Evolutionary conservation across 2,329 filamentous ascomycete species (phyloP).

Genomic region (Sordariomycetes sp.): DNA sequence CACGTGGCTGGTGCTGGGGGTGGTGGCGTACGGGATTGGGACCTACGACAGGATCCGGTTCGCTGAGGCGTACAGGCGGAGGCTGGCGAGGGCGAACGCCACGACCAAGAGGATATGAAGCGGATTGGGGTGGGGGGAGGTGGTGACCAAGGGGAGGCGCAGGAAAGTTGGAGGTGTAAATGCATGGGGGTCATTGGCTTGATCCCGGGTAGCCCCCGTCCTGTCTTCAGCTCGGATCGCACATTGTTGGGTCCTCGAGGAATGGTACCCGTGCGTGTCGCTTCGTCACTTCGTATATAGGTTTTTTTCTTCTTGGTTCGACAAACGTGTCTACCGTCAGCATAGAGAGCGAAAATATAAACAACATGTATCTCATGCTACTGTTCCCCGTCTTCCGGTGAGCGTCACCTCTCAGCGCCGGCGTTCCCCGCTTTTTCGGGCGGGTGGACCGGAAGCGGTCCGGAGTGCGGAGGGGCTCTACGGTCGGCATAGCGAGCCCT

Average conservation of each 20-base stretch:
- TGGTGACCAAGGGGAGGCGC: neutral
- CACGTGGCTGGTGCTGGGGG: slow-evolving; percentile 48
- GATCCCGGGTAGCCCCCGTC: neutral
- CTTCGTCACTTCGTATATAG: slow-evolving; percentile 3
- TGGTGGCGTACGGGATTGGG: slow-evolving; percentile 49
- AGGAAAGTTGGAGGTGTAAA: neutral
- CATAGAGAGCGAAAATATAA: slow-evolving; percentile 3
- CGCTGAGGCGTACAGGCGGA: slow-evolving; percentile 48
- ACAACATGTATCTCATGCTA: neutral
- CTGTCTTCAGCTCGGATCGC: neutral
- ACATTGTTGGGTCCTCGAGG: neutral
- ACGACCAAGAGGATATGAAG: neutral
- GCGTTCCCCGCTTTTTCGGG: too few relatives aligned
- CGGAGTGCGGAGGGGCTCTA: too few relatives aligned
- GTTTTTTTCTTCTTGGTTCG: neutral
- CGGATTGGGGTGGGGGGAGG: neutral
- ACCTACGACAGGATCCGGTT: slow-evolving; percentile 58
- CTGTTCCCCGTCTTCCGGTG: too few relatives aligned
- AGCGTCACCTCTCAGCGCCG: too few relatives aligned
- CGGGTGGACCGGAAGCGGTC: too few relatives aligned
- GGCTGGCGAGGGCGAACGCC: neutral
- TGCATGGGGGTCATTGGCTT: neutral
- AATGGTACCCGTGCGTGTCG: neutral
- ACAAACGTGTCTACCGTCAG: neutral
- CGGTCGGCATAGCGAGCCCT: too few relatives aligned